A percentile compares a stretch with the other conserved stretches of the same genome.
Evolutionary conservation across 176 grass and related monocot species (phyloP).

Genomic region (Oryza longistaminata): DNA sequence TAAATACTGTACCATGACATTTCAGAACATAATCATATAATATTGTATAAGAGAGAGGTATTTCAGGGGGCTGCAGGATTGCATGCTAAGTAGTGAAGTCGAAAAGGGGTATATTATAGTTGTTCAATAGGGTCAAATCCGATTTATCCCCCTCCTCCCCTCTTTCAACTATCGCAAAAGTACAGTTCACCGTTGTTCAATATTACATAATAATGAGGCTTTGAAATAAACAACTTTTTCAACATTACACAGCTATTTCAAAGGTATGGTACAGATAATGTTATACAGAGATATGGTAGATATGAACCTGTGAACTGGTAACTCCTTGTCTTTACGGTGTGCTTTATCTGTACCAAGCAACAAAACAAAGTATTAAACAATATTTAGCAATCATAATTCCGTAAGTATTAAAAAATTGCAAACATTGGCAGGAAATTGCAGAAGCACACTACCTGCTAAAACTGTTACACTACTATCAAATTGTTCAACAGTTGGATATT

Average conservation of each 20-base stretch:
- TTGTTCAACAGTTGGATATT: slow-evolving; percentile 7
- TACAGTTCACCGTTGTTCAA: neutral
- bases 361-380: neutral
- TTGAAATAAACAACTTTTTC: slow-evolving; percentile 5
- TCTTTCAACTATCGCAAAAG: no score
- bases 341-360: slow-evolving; percentile 56
- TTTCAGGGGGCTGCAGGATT: neutral
- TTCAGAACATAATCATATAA: neutral
- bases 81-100: neutral
- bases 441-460: slow-evolving; percentile 23
- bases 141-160: no score
- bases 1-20: slow-evolving; percentile 6
- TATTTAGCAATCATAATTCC: slow-evolving; percentile 7
- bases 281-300: slow-evolving; percentile 26
- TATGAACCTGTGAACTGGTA: slow-evolving; percentile 46
- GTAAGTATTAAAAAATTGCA: slow-evolving; percentile 21
- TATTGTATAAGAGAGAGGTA: neutral
- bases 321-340: slow-evolving; percentile 46
- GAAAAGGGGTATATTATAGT: slow-evolving; percentile 3
- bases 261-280: neutral
- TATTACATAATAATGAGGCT: neutral
- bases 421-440: slow-evolving; percentile 31
- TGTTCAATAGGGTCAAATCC: neutral
- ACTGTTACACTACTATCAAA: slow-evolving; percentile 10
- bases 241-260: neutral